phyloP scores from a whole-genome alignment of 2,329 filamentous ascomycete species.

The Xylariaceae sp. region DNA sequence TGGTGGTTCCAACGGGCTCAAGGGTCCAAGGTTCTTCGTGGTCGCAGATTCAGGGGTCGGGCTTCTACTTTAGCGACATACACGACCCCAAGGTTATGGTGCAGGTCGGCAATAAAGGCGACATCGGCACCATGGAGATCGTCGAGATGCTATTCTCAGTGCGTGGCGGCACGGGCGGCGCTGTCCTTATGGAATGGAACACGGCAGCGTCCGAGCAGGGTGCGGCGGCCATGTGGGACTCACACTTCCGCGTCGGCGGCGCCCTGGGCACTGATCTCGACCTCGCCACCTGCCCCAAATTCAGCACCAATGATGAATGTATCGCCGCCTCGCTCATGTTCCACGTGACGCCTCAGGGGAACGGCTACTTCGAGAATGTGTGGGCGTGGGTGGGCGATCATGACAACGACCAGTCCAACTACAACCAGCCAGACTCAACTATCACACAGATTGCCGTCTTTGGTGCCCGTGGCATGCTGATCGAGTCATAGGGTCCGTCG shows the following conservation, averaged over 20 bases:
- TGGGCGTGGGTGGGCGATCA: slow-evolving; percentile 74
- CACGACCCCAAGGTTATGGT: slow-evolving; percentile 66
- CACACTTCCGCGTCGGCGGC: slow-evolving; percentile 76
- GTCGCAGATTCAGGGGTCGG: slow-evolving; percentile 68
- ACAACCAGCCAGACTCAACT: neutral
- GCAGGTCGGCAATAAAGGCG: slow-evolving; percentile 64
- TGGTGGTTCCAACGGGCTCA: slow-evolving; percentile 60
- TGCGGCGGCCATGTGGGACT: slow-evolving; percentile 62
- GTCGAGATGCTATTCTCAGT: slow-evolving; percentile 69
- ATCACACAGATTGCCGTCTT: slow-evolving; percentile 37
- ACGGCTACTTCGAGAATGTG: slow-evolving; percentile 54
- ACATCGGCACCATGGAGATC: slow-evolving; percentile 68
- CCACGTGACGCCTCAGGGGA: slow-evolving; percentile 47
- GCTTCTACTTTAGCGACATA: slow-evolving; percentile 59
- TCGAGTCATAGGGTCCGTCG: slow-evolving; percentile 36
- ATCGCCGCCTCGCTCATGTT: slow-evolving; percentile 59
- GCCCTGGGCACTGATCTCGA: slow-evolving; percentile 67
- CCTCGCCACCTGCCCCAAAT: slow-evolving; percentile 60
- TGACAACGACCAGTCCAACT: slow-evolving; percentile 48
- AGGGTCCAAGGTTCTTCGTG: slow-evolving; percentile 71
- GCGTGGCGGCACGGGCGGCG: slow-evolving; percentile 67
- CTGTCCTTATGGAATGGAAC: slow-evolving; percentile 75
- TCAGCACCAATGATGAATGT: slow-evolving; percentile 55
- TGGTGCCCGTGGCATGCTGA: slow-evolving; percentile 39
- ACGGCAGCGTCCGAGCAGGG: slow-evolving; percentile 57